These are phyloP conservation scores for Xylaria polymorpha DNA, from an alignment of 2,329 filamentous ascomycete species.

Conservation along the genomic window DNA sequence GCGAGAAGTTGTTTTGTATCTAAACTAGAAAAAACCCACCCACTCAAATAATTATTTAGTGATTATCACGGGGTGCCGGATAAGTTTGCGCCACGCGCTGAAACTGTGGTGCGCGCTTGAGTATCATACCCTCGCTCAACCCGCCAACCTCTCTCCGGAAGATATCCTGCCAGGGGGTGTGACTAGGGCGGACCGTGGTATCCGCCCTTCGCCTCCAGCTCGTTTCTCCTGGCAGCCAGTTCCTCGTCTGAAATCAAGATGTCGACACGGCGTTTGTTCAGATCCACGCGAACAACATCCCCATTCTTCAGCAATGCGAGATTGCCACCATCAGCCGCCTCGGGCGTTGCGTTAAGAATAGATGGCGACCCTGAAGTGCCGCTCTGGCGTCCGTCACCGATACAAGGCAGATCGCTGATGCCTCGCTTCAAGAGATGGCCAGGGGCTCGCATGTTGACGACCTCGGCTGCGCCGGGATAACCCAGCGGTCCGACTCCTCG, in stretches of 20 bases:
- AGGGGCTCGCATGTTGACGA: conserved; percentile 64
- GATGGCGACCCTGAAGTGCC: conserved; percentile 66
- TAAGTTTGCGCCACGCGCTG: conserved; percentile 58
- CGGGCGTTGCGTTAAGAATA: conserved; percentile 66
- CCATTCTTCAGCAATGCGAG: conserved; percentile 62
- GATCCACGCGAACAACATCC: conserved; percentile 62
- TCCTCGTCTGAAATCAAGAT: conserved; percentile 58
- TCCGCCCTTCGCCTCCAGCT: conserved; percentile 53
- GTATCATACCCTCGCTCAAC: conserved; percentile 60
- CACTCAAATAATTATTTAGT: conserved; percentile 44
- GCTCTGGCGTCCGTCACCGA: conserved; percentile 66
- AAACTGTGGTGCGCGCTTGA: conserved; percentile 58
- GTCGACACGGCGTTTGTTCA: conserved; percentile 61
- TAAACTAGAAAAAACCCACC: background rate
- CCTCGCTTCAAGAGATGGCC: conserved; percentile 58
- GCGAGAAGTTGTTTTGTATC: background rate
- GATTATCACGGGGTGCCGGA: conserved; percentile 58
- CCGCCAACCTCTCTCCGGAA: conserved; percentile 60
- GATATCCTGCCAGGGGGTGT: conserved; percentile 64
- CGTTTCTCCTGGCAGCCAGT: conserved; percentile 53
- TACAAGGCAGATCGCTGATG: conserved; percentile 60
- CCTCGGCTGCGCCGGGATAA: conserved; percentile 63
- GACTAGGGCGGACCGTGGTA: conserved; percentile 55
- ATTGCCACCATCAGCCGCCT: conserved; percentile 66
- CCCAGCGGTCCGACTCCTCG: conserved; percentile 61